phyloP scores from a whole-genome alignment of 2,329 filamentous ascomycete species.

The Hypoxylon sp. region DNA sequence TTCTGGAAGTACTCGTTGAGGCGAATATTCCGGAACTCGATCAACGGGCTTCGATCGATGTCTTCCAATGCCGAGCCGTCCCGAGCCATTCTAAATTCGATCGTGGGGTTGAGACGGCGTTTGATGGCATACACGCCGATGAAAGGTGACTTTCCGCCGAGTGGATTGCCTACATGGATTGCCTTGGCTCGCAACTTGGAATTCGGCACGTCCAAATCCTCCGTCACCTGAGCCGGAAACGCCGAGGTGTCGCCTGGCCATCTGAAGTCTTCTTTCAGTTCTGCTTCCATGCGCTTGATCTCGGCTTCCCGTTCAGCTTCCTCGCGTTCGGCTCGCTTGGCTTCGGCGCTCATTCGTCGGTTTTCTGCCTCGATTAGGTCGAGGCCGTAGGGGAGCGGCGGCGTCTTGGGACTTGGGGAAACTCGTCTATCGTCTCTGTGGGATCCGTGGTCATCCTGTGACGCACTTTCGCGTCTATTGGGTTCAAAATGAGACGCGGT shows the following conservation, averaged over 20 bases:
- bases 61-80: constrained; percentile 1
- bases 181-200: constrained; percentile 22
- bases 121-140: constrained; percentile 24
- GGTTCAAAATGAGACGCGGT: neutral
- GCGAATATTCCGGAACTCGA: constrained; percentile 1
- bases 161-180: constrained; percentile 26
- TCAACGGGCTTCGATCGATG: neutral
- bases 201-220: neutral
- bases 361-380: neutral
- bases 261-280: neutral
- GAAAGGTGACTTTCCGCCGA: neutral
- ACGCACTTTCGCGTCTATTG: neutral
- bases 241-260: constrained; percentile 19
- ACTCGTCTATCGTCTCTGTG: neutral
- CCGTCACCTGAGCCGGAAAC: constrained; percentile 13
- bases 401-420: neutral
- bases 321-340: neutral
- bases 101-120: neutral
- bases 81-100: constrained; percentile 15
- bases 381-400: constrained; percentile 11
- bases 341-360: constrained; percentile 7
- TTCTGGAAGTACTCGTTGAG: constrained; percentile 23
- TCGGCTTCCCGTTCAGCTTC: neutral
- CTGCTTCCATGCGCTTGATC: neutral
- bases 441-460: neutral